Percentiles rank a stretch among this genome's conserved stretches.
These are phyloP conservation scores for Hanseniaspora mollemarum DNA, from an alignment of 805 yeast species.

Conservation along the genomic window DNA sequence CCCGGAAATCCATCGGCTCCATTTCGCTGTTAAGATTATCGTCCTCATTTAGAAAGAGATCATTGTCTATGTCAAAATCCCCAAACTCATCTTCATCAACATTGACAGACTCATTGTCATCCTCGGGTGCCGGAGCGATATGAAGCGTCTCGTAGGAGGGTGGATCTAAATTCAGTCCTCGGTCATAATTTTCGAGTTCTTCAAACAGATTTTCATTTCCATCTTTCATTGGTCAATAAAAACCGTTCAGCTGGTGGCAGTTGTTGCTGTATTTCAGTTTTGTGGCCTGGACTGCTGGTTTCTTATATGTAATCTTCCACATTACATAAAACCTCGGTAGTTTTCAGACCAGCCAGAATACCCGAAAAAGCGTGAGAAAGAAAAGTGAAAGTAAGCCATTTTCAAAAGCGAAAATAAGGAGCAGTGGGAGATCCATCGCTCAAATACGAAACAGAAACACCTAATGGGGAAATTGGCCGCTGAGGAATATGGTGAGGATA, in stretches of 20 bases:
- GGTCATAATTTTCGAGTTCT: conserved; percentile 1
- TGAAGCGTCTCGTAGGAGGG: conserved; percentile 7
- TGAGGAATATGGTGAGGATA: neutral
- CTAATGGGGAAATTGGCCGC: no score
- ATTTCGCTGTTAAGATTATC: neutral
- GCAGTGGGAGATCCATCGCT: no score
- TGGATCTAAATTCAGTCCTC: conserved; percentile 13
- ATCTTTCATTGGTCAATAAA: neutral
- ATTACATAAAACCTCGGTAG: no score
- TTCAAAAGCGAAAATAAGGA: no score
- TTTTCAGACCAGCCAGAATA: no score
- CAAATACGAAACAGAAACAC: no score
- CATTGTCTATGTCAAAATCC: conserved; percentile 3
- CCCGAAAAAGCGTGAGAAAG: no score
- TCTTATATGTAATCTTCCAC: no score
- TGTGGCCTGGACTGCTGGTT: no score
- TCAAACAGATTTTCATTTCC: neutral
- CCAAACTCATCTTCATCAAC: conserved; percentile 2
- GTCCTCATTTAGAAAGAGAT: neutral
- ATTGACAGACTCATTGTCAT: neutral
- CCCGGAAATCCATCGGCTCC: neutral
- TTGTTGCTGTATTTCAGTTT: no score
- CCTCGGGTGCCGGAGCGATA: neutral
- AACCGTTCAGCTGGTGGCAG: no score
- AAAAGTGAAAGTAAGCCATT: no score